phyloP scores from a whole-genome alignment of 2,329 filamentous ascomycete species.

The Colletotrichum sp. region DNA sequence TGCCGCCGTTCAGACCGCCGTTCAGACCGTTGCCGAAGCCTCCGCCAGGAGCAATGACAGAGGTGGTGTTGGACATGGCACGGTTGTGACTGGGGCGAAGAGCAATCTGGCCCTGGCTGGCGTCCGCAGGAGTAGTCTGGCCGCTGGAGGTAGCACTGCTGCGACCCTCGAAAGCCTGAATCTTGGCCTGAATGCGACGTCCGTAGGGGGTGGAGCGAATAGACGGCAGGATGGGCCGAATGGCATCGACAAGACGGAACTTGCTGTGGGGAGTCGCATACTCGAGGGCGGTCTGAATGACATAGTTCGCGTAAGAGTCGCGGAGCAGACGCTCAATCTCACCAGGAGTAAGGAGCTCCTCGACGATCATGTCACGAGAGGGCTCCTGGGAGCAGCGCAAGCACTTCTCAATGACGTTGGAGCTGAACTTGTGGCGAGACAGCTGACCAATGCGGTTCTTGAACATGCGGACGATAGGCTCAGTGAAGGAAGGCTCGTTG shows the following conservation, averaged over 20 bases:
- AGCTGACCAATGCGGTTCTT: constrained; percentile 70
- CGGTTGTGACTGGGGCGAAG: constrained; percentile 50
- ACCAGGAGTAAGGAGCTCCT: constrained; percentile 75
- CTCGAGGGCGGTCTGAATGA: constrained; percentile 94
- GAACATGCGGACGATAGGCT: constrained; percentile 86
- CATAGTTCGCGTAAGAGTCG: constrained; percentile 96
- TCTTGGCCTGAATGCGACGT: constrained; percentile 90
- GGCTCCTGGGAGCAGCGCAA: constrained; percentile 80
- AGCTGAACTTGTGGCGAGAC: constrained; percentile 98
- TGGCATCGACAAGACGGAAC: constrained; percentile 77
- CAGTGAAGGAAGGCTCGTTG: constrained; percentile 85
- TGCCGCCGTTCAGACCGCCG: constrained; percentile 26
- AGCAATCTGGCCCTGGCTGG: constrained; percentile 59
- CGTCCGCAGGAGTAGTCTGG: constrained; percentile 57
- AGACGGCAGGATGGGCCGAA: constrained; percentile 82
- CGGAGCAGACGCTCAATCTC: constrained; percentile 90
- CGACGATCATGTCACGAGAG: constrained; percentile 81
- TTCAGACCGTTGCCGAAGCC: constrained; percentile 32
- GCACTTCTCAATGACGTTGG: constrained; percentile 98
- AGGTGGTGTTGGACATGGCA: constrained; percentile 42
- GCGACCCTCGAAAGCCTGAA: constrained; percentile 65
- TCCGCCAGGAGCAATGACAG: constrained; percentile 36
- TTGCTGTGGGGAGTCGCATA: constrained; percentile 79
- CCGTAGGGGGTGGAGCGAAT: constrained; percentile 94
- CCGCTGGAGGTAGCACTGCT: constrained; percentile 48